Base-by-base conservation (phyloP, 805 yeast species). In the Monosporozyma solicola region DNA sequence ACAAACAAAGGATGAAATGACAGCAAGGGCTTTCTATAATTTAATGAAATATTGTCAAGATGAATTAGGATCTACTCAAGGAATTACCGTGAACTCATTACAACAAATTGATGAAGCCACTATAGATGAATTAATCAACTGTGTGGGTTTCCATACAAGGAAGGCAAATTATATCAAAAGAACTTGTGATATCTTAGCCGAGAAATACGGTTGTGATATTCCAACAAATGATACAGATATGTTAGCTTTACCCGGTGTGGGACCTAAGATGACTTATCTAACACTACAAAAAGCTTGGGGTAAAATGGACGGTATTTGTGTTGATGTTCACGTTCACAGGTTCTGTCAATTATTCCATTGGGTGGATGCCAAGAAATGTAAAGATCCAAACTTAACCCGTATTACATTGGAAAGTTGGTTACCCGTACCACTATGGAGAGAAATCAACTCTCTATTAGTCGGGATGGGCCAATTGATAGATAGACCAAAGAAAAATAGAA, bases 391-490 rank as follows among this genome's bases (percentile, higher is more conserved):
- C 57, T 74, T 75, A 32, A 87, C 96, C 0, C 69, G 98, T 24
- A 61, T 72, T 31, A 82, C 76, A 45, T 69, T 91, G 43, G 86
- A 91, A 63, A 66, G 72, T 25, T 87, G 95, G 94, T 69, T 91
- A 10, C 91, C 95, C 0, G 68, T 63, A 47, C 80, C 80, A 35
- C 74, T 80, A 47, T 91, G 98, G 98, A 73, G 75, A 10, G 95
- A 87, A 53, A 82, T 92, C 43, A 91, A 91, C 65, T 95, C 95
- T 1, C 67, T 85, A 9, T 68, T 92, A 6, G 98, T 91, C 8
- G 97, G 98, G 3, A 91, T 90, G 73, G 98, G 98, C 11, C 98
- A 91, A 66, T 83, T 84, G 0, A 77, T 91, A 2, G 91, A 97
- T 64, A 77, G 82, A 9, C 86, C 96, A 0, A 75, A 84, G 52